These are phyloP conservation scores for Pseudomassariella vexata DNA, from an alignment of 2,329 filamentous ascomycete genomes.

Conservation along the genomic window DNA sequence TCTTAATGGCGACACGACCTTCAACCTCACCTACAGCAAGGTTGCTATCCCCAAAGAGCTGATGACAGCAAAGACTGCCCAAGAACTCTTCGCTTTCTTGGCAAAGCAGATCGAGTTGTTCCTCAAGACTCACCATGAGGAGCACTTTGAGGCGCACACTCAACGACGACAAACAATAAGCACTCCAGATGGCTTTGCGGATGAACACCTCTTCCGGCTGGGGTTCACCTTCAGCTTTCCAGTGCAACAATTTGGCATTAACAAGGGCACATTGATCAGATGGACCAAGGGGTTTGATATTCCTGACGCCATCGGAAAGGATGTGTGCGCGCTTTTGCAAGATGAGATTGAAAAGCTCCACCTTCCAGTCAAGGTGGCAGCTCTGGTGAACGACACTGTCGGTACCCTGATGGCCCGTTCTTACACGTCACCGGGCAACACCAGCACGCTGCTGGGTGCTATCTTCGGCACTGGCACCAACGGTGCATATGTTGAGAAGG, in stretches of 20 bases:
- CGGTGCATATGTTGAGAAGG: conserved; percentile 92
- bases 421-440: conserved; percentile 86
- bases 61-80: conserved; percentile 82
- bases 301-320: conserved; percentile 85
- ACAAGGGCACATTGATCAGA: conserved; percentile 87
- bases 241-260: conserved; percentile 88
- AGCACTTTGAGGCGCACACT: conserved; percentile 72
- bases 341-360: conserved; percentile 79
- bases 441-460: conserved; percentile 81
- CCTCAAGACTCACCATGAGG: conserved; percentile 78
- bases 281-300: conserved; percentile 99
- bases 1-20: conserved; percentile 90
- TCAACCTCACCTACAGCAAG: conserved; percentile 89
- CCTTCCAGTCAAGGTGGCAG: conserved; percentile 89
- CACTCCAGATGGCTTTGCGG: conserved; percentile 52
- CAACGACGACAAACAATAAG: conserved; percentile 57
- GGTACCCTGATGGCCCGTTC: conserved; percentile 97
- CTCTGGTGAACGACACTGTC: conserved; percentile 95
- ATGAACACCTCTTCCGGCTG: conserved; percentile 80
- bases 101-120: conserved; percentile 90
- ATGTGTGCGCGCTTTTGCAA: conserved; percentile 88
- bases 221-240: conserved; percentile 99
- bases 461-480: conserved; percentile 98
- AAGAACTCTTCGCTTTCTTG: conserved; percentile 86
- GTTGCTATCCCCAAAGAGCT: conserved; percentile 83